Evolutionary conservation across 768 basidiomycete genomes (phyloP).

Genomic region (Amanita molliuscula): DNA sequence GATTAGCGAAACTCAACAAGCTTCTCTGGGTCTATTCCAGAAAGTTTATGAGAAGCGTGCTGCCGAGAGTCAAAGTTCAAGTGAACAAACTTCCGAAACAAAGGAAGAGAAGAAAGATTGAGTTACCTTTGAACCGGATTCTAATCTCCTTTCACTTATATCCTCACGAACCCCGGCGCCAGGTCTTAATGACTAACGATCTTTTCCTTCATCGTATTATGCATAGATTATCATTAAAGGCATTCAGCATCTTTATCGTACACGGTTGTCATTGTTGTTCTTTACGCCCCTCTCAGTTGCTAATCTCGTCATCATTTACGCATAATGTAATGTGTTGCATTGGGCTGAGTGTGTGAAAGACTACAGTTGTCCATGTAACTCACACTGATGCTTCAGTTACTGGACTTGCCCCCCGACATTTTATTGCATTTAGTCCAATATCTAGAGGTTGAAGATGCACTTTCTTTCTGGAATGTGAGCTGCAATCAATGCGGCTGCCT

Average conservation of each 20-base stretch:
- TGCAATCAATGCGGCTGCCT: not conserved
- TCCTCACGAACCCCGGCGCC: not conserved
- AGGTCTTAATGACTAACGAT: not conserved
- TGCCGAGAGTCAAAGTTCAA: constrained; percentile 47
- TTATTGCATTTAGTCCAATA: constrained; percentile 14
- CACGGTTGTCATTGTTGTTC: not conserved
- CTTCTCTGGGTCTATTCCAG: constrained; percentile 94
- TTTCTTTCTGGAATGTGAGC: constrained; percentile 15
- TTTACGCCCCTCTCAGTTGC: constrained; percentile 4
- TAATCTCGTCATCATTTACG: not conserved
- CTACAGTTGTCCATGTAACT: not conserved
- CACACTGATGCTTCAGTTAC: not conserved
- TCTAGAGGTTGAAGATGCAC: constrained; percentile 13
- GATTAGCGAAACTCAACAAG: constrained; percentile 89
- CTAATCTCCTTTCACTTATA: not conserved
- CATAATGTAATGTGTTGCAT: constrained; percentile 2
- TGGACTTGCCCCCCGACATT: constrained; percentile 15
- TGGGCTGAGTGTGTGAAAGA: not conserved
- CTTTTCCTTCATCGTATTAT: not conserved
- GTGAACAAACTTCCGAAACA: constrained; percentile 33
- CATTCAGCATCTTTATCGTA: constrained; percentile 1
- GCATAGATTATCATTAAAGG: not conserved
- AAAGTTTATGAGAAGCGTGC: constrained; percentile 93
- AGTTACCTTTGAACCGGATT: not conserved
- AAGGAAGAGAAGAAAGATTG: constrained; percentile 41